These are phyloP conservation scores for Rhodotorula sp. DNA, from an alignment of 1,284 basidiomycete genomes.

Conservation along the genomic window DNA sequence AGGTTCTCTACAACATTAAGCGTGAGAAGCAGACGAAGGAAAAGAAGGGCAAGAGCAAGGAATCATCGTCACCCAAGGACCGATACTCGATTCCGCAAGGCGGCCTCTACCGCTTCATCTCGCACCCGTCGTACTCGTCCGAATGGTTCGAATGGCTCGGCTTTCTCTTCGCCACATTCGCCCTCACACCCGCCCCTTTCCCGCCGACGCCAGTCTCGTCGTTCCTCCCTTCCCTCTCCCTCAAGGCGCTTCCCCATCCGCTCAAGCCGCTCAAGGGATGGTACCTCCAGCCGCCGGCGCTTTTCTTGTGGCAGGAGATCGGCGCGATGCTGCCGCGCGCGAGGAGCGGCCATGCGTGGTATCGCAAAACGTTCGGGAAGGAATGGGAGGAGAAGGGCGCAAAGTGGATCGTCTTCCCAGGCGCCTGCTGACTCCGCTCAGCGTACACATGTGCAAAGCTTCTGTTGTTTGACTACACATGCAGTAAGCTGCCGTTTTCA, in stretches of 20 bases:
- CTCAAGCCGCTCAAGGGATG: slow-evolving; percentile 18
- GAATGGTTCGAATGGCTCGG: slow-evolving; percentile 46
- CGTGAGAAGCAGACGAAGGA: slow-evolving; percentile 7
- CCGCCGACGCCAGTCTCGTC: background rate
- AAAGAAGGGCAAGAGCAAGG: background rate
- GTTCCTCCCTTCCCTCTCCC: slow-evolving; percentile 1
- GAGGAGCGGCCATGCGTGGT: slow-evolving; percentile 41
- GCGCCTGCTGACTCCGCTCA: slow-evolving; percentile 13
- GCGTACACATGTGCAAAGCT: too few relatives aligned
- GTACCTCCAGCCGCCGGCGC: slow-evolving; percentile 18
- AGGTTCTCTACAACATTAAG: slow-evolving; percentile 41
- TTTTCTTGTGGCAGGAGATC: slow-evolving; percentile 31
- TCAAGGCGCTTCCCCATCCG: slow-evolving; percentile 3
- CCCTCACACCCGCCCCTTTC: slow-evolving; percentile 21
- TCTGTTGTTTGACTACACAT: too few relatives aligned
- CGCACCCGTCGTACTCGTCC: slow-evolving; percentile 41
- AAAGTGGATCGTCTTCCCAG: slow-evolving; percentile 38
- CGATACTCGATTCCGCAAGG: slow-evolving; percentile 43
- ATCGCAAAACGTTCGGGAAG: slow-evolving; percentile 40
- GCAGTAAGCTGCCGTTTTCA: too few relatives aligned
- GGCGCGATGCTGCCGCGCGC: slow-evolving; percentile 43
- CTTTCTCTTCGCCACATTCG: slow-evolving; percentile 12
- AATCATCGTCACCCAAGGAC: background rate
- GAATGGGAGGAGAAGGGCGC: slow-evolving; percentile 30
- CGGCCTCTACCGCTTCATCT: slow-evolving; percentile 37